Base-by-base conservation (phyloP, 2,329 filamentous ascomycete species). In the Mollisia scopiformis region DNA sequence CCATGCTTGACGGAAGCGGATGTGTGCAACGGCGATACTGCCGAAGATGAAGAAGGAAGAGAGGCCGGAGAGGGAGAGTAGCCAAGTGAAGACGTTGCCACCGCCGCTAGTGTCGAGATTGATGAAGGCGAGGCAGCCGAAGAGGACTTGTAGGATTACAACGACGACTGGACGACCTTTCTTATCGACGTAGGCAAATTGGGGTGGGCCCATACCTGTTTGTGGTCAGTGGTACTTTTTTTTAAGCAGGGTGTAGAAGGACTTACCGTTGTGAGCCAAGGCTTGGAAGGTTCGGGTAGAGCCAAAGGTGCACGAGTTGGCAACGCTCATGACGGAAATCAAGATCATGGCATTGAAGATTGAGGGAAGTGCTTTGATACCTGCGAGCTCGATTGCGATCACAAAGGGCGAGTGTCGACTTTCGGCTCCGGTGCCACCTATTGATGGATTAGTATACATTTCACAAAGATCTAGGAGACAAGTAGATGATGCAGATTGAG, bases 221-320 rank as follows among this genome's bases (percentile, higher is more conserved):
- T 85, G 80, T 57, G 19, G n/a, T 35, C 31, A 39, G 21, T 16
- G 25, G 30, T 25, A 11, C 37, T 30, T 13, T 30, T 13, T 23
- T 35, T 54, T 30, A 49, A n/a, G 14, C 27, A 25, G 27, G n/a
- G 5, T 19, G 11, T 23, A 1, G 30, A 43, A 19, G 27, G 21
- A 35, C 41, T n/a, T 33, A 57, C 85, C 84, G 55, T 83, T 87
- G 6, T 87, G 78, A 0, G 88, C 82, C 71, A 92, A 84, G 57
- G 86, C 88, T 71, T 91, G 87, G 5, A 93, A 78, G 21, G 91
- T 84, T 69, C 90, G 86, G 37, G 85, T 88, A 55, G 88, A 86
- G 0, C 85, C 87, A 74, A 89, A 90, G 54, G 85, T 78, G 76
- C 85, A 68, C 0, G 84, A 83, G 69, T 86, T 86, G 39, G 82